Conservation (phyloP, 179 eudicot genomes). For the Heliamphora pulchella region DNA sequence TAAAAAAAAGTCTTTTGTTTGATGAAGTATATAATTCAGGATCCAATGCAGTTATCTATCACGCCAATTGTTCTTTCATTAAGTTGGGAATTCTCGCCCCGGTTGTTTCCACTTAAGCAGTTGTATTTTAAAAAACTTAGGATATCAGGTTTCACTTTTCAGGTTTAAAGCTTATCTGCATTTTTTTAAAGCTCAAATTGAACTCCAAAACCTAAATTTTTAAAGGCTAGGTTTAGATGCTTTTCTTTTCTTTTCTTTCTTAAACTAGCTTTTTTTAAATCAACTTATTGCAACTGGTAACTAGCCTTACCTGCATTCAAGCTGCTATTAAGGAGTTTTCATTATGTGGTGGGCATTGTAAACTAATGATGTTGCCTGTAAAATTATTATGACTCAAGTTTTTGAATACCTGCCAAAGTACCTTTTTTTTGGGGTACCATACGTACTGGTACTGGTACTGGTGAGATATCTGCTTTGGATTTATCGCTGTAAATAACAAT, state of each 20-base stretch:
- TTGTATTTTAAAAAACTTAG: neutral
- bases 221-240: neutral
- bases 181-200: too few relatives aligned
- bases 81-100: neutral
- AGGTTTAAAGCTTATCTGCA: too few relatives aligned
- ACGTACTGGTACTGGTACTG: too few relatives aligned
- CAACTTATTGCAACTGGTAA: neutral
- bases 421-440: too few relatives aligned
- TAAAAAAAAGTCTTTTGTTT: neutral
- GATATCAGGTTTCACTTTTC: neutral
- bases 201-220: too few relatives aligned
- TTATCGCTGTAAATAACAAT: too few relatives aligned
- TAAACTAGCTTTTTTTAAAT: neutral
- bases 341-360: neutral
- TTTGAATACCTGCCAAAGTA: too few relatives aligned
- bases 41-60: neutral
- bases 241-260: neutral
- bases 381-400: neutral
- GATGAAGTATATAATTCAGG: neutral
- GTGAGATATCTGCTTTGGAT: too few relatives aligned
- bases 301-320: neutral
- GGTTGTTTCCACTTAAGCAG: neutral
- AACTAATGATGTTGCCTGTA: neutral
- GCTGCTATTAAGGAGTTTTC: neutral
- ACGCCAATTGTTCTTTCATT: neutral